phyloP scores from a whole-genome alignment of 345 rosid species.

The Dimocarpus longan region DNA sequence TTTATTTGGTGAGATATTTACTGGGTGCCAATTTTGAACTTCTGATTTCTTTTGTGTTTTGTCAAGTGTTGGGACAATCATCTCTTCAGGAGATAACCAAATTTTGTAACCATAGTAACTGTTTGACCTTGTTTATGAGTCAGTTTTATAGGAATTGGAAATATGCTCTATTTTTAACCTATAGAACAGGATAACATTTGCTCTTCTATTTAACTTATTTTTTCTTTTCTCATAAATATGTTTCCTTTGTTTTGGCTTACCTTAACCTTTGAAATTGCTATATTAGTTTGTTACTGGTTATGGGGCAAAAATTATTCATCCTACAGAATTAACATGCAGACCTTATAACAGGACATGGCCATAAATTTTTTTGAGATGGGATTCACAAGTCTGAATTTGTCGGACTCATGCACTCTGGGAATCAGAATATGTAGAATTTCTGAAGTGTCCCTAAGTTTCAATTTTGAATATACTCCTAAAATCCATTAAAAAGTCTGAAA shows the following conservation, averaged over 20 bases:
- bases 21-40: background rate
- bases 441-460: too few relatives aligned
- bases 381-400: too few relatives aligned
- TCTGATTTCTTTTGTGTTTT: too few relatives aligned
- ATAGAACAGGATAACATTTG: background rate
- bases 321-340: background rate
- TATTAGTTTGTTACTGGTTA: background rate
- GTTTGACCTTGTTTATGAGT: background rate
- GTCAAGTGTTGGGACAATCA: background rate
- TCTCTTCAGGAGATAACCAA: background rate
- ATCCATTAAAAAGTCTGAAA: too few relatives aligned
- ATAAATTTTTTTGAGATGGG: too few relatives aligned
- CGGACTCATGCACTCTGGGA: too few relatives aligned
- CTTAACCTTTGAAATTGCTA: background rate
- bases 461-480: too few relatives aligned
- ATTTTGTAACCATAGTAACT: conserved; percentile 4
- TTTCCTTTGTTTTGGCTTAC: background rate
- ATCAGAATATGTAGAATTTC: too few relatives aligned
- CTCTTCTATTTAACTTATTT: background rate
- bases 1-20: background rate
- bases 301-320: background rate
- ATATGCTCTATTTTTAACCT: background rate
- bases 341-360: too few relatives aligned
- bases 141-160: background rate
- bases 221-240: background rate